Evolutionary conservation across 495 filamentous ascomycete genomes (phyloP).

Genomic region (Aspergillus kassunensis): DNA sequence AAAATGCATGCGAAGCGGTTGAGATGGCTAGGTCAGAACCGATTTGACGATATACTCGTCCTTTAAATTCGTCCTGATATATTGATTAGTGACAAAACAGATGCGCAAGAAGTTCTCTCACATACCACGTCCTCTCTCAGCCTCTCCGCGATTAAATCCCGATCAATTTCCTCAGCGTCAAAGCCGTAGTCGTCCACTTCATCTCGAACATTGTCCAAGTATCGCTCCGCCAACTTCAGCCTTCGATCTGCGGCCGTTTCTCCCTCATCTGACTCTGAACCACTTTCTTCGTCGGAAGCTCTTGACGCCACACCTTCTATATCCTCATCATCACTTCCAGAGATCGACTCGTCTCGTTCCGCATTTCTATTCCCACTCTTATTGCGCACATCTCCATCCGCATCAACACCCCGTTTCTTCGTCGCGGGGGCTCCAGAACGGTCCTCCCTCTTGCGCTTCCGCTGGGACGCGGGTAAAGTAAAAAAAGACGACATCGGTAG

Average conservation of each 20-base stretch:
- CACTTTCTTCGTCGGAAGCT: slow-evolving; percentile 42
- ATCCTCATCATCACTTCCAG: slow-evolving; percentile 77
- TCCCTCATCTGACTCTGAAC: slow-evolving; percentile 54
- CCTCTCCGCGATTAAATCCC: slow-evolving; percentile 83
- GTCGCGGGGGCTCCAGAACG: slow-evolving; percentile 46
- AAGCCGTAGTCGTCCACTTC: slow-evolving; percentile 83
- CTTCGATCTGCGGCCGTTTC: slow-evolving; percentile 88
- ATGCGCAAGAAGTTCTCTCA: slow-evolving; percentile 8
- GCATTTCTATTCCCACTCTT: slow-evolving; percentile 22
- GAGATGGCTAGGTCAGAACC: slow-evolving; percentile 64
- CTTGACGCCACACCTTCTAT: slow-evolving; percentile 39
- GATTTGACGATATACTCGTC: slow-evolving; percentile 76
- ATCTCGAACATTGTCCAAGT: slow-evolving; percentile 80
- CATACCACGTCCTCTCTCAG: slow-evolving; percentile 81
- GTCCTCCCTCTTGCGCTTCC: slow-evolving; percentile 71
- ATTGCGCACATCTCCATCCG: slow-evolving; percentile 26
- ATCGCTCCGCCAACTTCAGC: slow-evolving; percentile 84
- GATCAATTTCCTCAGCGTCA: slow-evolving; percentile 88
- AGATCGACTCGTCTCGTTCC: slow-evolving; percentile 65
- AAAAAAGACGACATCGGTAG: slow-evolving; percentile 78
- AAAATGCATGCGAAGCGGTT: slow-evolving; percentile 60
- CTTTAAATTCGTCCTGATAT: slow-evolving; percentile 75
- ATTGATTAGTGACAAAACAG: slow-evolving; percentile 6
- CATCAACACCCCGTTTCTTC: slow-evolving; percentile 52
- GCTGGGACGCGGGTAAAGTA: slow-evolving; percentile 68